A percentile compares a stretch with the other conserved stretches of the same genome.
Conservation (phyloP, 2,329 filamentous ascomycete species). For the Rhytidhysteron rufulum region DNA sequence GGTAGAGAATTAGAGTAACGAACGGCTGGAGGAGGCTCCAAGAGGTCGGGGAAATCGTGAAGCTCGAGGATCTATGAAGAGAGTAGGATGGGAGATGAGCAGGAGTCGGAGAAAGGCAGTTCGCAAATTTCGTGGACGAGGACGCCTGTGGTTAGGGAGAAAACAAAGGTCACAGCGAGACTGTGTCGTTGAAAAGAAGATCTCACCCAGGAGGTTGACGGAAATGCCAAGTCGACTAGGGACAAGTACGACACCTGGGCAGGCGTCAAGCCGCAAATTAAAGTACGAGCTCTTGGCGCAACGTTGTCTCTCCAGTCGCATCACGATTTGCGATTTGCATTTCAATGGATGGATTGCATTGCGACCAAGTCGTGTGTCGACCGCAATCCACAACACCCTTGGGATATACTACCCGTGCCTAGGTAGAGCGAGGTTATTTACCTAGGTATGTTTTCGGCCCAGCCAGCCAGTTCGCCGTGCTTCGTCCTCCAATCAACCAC, state of each 20-base stretch:
- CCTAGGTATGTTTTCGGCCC: no score
- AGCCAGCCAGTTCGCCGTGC: no score
- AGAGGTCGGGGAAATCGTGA: background rate
- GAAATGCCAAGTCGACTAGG: background rate
- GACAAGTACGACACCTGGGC: background rate
- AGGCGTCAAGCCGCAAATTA: background rate
- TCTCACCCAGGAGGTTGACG: slow-evolving; percentile 1
- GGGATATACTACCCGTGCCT: no score
- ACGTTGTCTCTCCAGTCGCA: no score
- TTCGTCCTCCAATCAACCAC: no score
- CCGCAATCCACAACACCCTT: no score
- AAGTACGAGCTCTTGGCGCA: background rate
- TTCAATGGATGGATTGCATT: no score
- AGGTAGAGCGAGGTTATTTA: no score
- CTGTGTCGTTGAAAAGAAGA: background rate
- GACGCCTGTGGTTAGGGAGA: background rate
- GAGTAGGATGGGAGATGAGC: background rate
- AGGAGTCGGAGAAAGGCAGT: slow-evolving; percentile 11
- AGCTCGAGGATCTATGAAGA: background rate
- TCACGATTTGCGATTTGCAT: no score
- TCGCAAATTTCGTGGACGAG: no score
- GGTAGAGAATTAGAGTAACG: slow-evolving; percentile 17
- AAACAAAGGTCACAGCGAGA: background rate
- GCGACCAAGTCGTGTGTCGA: no score
- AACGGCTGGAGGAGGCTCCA: slow-evolving; percentile 13